Evolutionary conservation across 2,329 filamentous ascomycete genomes (phyloP).

Genomic region (Verticillium nubilum): DNA sequence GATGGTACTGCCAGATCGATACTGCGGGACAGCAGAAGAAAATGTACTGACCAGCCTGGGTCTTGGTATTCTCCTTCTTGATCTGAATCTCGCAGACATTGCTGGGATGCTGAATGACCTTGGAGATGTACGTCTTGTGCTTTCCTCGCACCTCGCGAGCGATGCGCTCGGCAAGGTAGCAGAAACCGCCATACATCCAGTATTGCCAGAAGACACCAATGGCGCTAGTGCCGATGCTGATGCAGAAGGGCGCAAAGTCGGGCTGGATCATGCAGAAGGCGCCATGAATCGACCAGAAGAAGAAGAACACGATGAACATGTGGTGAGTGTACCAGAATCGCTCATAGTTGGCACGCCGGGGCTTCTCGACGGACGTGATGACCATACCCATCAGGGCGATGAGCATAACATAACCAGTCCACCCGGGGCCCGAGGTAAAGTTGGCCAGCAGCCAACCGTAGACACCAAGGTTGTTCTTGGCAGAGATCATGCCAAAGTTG

Average conservation of each 20-base stretch:
- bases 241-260: constrained; percentile 74
- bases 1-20: constrained; percentile 84
- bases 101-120: constrained; percentile 84
- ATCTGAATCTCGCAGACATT: constrained; percentile 89
- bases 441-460: constrained; percentile 74
- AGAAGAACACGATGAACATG: constrained; percentile 81
- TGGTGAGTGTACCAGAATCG: constrained; percentile 91
- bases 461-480: constrained; percentile 70
- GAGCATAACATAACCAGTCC: constrained; percentile 84
- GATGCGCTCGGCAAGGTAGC: constrained; percentile 74
- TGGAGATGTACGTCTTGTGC: constrained; percentile 81
- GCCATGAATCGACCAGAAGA: constrained; percentile 87
- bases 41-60: constrained; percentile 78
- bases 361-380: constrained; percentile 70
- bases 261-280: constrained; percentile 89
- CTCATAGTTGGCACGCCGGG: constrained; percentile 75
- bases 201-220: constrained; percentile 84
- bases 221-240: constrained; percentile 57
- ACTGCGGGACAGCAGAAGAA: constrained; percentile 84
- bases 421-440: constrained; percentile 73
- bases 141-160: constrained; percentile 73
- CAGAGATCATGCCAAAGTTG: constrained; percentile 74
- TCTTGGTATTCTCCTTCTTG: constrained; percentile 83
- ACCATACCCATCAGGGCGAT: constrained; percentile 74
- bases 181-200: constrained; percentile 79